These are phyloP conservation scores for Ceratocystis smalleyi DNA, from an alignment of 2,329 filamentous ascomycete species.

Conservation along the genomic window DNA sequence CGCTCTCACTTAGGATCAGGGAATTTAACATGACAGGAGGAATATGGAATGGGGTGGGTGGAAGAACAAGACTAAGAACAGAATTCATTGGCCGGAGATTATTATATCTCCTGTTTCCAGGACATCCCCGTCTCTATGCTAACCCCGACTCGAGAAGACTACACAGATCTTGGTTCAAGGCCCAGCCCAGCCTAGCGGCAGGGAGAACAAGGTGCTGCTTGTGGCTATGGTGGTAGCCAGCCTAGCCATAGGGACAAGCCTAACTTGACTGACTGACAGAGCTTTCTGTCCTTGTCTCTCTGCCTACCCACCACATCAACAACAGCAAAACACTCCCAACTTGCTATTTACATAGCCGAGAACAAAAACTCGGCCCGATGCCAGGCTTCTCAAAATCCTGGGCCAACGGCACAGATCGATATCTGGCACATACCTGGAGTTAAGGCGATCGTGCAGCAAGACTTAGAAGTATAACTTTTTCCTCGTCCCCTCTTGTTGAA, in stretches of 20 bases:
- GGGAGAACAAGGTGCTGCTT: too few relatives aligned
- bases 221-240: too few relatives aligned
- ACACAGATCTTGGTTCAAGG: too few relatives aligned
- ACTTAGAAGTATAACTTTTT: neutral
- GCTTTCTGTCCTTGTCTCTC: neutral
- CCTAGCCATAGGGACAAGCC: too few relatives aligned
- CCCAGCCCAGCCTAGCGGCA: too few relatives aligned
- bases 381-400: neutral
- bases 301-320: neutral
- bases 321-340: too few relatives aligned
- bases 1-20: neutral
- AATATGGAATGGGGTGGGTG: neutral
- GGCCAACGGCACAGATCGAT: neutral
- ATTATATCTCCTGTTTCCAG: neutral
- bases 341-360: neutral
- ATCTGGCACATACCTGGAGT: neutral
- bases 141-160: neutral
- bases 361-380: neutral
- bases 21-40: conserved; percentile 5
- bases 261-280: neutral
- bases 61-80: neutral
- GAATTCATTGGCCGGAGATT: neutral
- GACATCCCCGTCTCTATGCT: neutral
- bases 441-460: neutral
- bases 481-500: neutral